phyloP scores from a whole-genome alignment of 1,284 basidiomycete species.

The Ganoderma meredithae region DNA sequence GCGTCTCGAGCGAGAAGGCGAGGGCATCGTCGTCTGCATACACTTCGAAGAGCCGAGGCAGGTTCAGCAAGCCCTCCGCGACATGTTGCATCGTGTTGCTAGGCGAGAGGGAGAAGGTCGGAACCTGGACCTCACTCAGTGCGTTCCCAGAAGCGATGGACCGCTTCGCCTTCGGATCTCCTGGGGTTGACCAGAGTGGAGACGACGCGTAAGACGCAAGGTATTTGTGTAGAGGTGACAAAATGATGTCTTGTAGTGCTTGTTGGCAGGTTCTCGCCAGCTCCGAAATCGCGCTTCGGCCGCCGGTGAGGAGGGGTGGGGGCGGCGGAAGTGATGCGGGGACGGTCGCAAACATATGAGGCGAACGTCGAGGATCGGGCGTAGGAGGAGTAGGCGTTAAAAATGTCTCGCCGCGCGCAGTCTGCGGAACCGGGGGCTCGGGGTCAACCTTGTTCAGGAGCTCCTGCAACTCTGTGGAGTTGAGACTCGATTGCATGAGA shows the following conservation, averaged over 20 bases:
- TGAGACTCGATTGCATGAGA: conserved; percentile 82
- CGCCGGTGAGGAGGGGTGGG: conserved; percentile 60
- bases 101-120: conserved; percentile 92
- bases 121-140: conserved; percentile 79
- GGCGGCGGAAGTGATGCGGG: conserved; percentile 31
- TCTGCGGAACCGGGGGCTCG: conserved; percentile 42
- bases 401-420: conserved; percentile 35
- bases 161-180: conserved; percentile 52
- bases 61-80: conserved; percentile 91
- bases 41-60: conserved; percentile 93
- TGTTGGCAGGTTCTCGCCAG: conserved; percentile 82
- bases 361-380: conserved; percentile 38
- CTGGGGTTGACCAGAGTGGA: conserved; percentile 69
- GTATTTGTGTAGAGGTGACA: conserved; percentile 84
- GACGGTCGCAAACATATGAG: conserved; percentile 35
- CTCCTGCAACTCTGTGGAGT: conserved; percentile 77
- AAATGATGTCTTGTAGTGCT: conserved; percentile 82
- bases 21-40: conserved; percentile 93
- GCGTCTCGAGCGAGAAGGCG: conserved; percentile 86
- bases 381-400: conserved; percentile 37
- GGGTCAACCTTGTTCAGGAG: conserved; percentile 65
- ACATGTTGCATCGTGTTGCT: conserved; percentile 89
- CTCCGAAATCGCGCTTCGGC: conserved; percentile 65
- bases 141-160: conserved; percentile 43
- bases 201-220: conserved; percentile 77